A percentile compares a stretch with the other conserved stretches of the same genome.
These are phyloP conservation scores for Exophiala sideris DNA, from an alignment of 2,329 filamentous ascomycete species.

Conservation along the genomic window DNA sequence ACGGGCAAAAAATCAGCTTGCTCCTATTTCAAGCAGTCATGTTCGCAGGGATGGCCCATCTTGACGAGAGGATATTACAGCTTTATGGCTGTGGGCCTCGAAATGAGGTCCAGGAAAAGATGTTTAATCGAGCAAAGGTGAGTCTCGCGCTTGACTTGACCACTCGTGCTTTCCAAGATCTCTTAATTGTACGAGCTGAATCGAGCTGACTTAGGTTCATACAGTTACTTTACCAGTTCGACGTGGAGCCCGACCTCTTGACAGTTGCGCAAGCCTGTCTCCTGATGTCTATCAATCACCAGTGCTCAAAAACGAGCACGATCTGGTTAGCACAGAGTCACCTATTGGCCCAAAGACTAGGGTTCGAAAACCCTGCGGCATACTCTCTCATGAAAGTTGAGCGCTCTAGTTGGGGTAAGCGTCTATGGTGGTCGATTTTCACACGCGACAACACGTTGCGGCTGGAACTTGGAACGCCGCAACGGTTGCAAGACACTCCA, in stretches of 20 bases:
- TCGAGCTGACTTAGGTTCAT: too few relatives aligned
- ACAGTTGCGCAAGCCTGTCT: conserved; percentile 82
- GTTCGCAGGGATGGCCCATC: conserved; percentile 84
- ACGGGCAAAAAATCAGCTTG: conserved; percentile 65
- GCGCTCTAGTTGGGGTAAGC: conserved; percentile 81
- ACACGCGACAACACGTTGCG: conserved; percentile 90
- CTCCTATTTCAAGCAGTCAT: conserved; percentile 90
- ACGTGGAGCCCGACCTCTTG: conserved; percentile 86
- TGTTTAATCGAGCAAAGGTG: conserved; percentile 68
- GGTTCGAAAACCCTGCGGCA: conserved; percentile 72
- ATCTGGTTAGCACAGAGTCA: conserved; percentile 2
- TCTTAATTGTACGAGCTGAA: too few relatives aligned
- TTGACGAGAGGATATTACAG: conserved; percentile 71
- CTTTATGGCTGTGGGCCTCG: conserved; percentile 72
- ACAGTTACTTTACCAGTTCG: conserved; percentile 87
- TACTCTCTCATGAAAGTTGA: conserved; percentile 67
- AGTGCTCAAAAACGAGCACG: conserved; percentile 71
- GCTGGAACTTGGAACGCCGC: conserved; percentile 85
- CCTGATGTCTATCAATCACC: conserved; percentile 95
- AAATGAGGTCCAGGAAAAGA: conserved; percentile 77
- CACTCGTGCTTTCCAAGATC: too few relatives aligned
- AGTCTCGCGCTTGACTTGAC: not conserved
- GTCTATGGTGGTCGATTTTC: conserved; percentile 96
- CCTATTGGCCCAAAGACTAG: conserved; percentile 74
- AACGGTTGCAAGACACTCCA: conserved; percentile 86